Base-by-base conservation (phyloP, 192 early-diverging fungal species). In the Backusella australiensis region DNA sequence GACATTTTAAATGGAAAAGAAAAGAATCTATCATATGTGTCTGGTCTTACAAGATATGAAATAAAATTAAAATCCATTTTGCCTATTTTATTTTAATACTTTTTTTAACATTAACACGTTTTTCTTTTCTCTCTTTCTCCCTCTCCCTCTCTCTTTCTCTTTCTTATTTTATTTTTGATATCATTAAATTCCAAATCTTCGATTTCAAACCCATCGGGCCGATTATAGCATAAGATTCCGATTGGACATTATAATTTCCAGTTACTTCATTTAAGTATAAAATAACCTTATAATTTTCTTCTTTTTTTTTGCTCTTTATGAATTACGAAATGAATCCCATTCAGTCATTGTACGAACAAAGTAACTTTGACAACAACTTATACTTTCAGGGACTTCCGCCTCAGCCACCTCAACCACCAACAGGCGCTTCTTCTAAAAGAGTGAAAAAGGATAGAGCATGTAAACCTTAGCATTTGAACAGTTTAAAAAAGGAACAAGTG, bases 381-480 rank as follows among this genome's bases (percentile, higher is more conserved):
- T 23, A 49, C 46, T 49, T 49, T 49, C 19, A 49, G 42, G 14
- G 14, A 7, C n/a, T 21, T 23, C 8, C 52, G 3, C n/a, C 52
- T 21, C 52, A 19, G 19, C 46, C 66, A 34, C 66, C 29, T 6
- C 65, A 29, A 17, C 8, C 11, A 34, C 6, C 66, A 34, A 14
- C 5, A 26, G 3, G 34, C 17, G 7, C 11, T 35, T 7, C 7
- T 35, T 35, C 32, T n/a, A 69, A 69, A 69, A 34, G 67, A 38
- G n/a, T 14, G 9, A 69, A 69, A 69, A 69, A 69, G 38, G 67
- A 69, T 69, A 69, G 67, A 69, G 67, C 67, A n/a, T 69, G 67
- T 69, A 69, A 69, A 69, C 23, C 15, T 34, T 67, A 34, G 3
- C 35, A 34, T 67, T 32, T 17, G 6, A 34, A 34, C 5, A 19